Percentiles rank a stretch among this genome's conserved stretches.
Conservation (phyloP, 495 filamentous ascomycete genomes). For the Penicillium subrubescens region DNA sequence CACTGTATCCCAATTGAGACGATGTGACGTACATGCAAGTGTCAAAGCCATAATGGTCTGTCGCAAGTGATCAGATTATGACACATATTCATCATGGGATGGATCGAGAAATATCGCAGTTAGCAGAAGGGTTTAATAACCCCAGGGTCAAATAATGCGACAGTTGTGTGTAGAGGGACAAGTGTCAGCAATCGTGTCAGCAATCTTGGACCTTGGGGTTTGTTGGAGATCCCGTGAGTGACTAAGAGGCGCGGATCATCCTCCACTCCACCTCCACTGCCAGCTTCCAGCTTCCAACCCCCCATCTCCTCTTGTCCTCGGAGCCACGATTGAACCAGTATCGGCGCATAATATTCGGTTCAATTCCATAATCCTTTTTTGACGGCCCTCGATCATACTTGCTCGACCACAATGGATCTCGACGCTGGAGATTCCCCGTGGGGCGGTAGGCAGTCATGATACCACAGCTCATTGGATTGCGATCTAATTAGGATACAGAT, state of each 20-base stretch:
- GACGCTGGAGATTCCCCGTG: constrained; percentile 70
- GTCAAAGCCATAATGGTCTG: neutral
- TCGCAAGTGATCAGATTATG: neutral
- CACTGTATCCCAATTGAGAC: constrained; percentile 19
- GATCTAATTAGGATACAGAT: constrained; percentile 44
- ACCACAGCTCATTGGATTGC: constrained; percentile 34
- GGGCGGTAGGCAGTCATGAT: constrained; percentile 59
- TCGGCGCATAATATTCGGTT: constrained; percentile 4
- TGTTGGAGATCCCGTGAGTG: constrained; percentile 29
- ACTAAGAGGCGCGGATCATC: constrained; percentile 38
- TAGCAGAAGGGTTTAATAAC: neutral
- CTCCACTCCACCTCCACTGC: constrained; percentile 32
- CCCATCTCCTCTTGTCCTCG: constrained; percentile 9
- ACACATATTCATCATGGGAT: neutral
- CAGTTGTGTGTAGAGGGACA: neutral
- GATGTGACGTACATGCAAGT: constrained; percentile 22
- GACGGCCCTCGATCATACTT: constrained; percentile 4
- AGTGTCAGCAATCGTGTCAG: neutral
- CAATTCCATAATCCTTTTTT: constrained; percentile 10
- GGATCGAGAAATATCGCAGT: neutral
- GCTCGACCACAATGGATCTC: constrained; percentile 54
- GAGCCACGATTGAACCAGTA: constrained; percentile 14
- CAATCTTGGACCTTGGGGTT: neutral
- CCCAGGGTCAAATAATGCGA: neutral
- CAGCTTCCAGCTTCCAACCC: constrained; percentile 28